These are phyloP conservation scores for Chamaecyparis obtusa DNA, from an alignment of 75 land plant genomes.

Conservation along the genomic window DNA sequence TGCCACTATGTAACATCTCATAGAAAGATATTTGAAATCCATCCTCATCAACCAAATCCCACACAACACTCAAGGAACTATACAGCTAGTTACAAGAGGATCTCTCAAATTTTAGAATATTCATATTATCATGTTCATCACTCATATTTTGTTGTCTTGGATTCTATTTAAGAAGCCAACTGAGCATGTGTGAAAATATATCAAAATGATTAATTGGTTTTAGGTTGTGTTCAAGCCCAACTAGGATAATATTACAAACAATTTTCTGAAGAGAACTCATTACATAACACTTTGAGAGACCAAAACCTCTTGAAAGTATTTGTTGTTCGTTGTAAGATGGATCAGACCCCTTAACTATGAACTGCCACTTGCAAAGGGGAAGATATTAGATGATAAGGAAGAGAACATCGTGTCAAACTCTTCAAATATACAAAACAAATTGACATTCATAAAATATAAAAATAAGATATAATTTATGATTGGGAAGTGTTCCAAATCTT, in stretches of 20 bases:
- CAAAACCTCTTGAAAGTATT: no score
- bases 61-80: slow-evolving; percentile 81
- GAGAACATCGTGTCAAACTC: no score
- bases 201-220: slow-evolving; percentile 83
- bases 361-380: background rate
- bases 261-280: slow-evolving; percentile 70
- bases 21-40: slow-evolving; percentile 89
- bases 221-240: slow-evolving; percentile 67
- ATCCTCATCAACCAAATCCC: slow-evolving; percentile 76
- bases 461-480: no score
- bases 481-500: no score
- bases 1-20: no score
- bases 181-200: slow-evolving; percentile 69
- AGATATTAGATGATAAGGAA: background rate
- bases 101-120: slow-evolving; percentile 45
- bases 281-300: slow-evolving; percentile 33
- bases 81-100: slow-evolving; percentile 71
- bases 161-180: slow-evolving; percentile 80
- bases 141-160: slow-evolving; percentile 32
- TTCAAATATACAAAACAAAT: no score
- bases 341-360: slow-evolving; percentile 54
- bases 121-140: slow-evolving; percentile 48
- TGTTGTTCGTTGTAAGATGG: slow-evolving; percentile 20
- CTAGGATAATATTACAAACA: slow-evolving; percentile 72
- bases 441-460: no score